Conservation (phyloP, 2,329 filamentous ascomycete genomes). For the Botrytis squamosa region DNA sequence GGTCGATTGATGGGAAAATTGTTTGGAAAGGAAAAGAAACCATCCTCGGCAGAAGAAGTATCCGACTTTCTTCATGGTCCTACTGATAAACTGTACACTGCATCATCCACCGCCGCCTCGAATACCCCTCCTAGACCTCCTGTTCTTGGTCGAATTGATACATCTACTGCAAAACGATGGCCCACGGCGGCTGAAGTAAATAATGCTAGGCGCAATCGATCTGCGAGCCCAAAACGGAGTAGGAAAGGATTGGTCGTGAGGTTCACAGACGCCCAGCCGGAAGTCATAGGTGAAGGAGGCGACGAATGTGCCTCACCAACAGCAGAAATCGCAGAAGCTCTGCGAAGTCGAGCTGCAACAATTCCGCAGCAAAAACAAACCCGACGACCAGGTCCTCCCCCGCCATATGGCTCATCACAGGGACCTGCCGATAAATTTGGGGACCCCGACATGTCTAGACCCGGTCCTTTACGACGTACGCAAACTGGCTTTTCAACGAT, state of each 20-base stretch:
- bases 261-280: slow-evolving; percentile 71
- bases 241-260: slow-evolving; percentile 71
- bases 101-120: slow-evolving; percentile 42
- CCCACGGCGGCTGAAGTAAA: slow-evolving; percentile 48
- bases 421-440: slow-evolving; percentile 15
- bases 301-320: slow-evolving; percentile 61
- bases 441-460: slow-evolving; percentile 45
- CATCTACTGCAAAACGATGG: slow-evolving; percentile 50
- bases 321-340: slow-evolving; percentile 64
- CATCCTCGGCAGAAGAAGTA: slow-evolving; percentile 47
- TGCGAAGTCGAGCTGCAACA: slow-evolving; percentile 44
- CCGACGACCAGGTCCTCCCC: slow-evolving; percentile 16
- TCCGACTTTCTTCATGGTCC: slow-evolving; percentile 59
- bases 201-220: slow-evolving; percentile 29
- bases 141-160: slow-evolving; percentile 44
- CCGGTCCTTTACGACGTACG: slow-evolving; percentile 54
- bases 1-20: slow-evolving; percentile 58
- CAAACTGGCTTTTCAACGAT: slow-evolving; percentile 46
- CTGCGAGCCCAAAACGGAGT: slow-evolving; percentile 43
- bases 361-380: slow-evolving; percentile 23
- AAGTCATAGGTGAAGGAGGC: slow-evolving; percentile 86
- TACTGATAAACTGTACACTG: slow-evolving; percentile 53
- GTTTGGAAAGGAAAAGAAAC: slow-evolving; percentile 33
- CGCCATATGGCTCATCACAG: slow-evolving; percentile 16
- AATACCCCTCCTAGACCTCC: slow-evolving; percentile 36